Evolutionary conservation across 352 stramenopile genomes (phyloP), one percentile per base, ranked within the genome.

Genomic region (Phytophthora syringae): DNA sequence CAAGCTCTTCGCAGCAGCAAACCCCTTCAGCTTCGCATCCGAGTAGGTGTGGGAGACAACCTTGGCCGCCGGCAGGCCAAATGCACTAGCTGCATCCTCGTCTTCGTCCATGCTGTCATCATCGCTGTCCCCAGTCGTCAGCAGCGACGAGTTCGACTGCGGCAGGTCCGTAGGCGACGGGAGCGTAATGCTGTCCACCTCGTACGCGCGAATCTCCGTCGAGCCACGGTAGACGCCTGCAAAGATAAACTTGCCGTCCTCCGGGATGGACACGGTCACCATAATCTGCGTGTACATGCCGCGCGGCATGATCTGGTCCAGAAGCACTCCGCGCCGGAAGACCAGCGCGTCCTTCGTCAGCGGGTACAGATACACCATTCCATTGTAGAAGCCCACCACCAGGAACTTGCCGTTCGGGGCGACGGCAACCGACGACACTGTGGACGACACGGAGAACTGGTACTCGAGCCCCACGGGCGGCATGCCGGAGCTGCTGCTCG

Each of bases 221-320:
- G 88, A 94, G 10, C 88, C 88, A 21, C 86, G 81, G 51, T 95
- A 94, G 0, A 95, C 86, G 3, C 88, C 88, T 4, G 88, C 88
- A 51, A 95, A 95, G 54, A 94, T 93, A 55, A 94, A 95, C 49
- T 85, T 88, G 45, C 86, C 85, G 49, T 94, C 82, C 3, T 90
- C 77, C 0, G 85, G 85, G 50, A 95, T 73, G 3, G 84, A 69
- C 5, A 95, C 85, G 9, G 83, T 86, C 37, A 95, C 80, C 72
- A 90, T 90, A 7, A 95, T 76, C 70, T 92, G 82, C 11, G 85
- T 95, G 61, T 94, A 93, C 79, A 95, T 90, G 50, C 82, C 85
- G 5, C 85, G 78, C 16, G 87, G 76, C 18, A 86, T 79, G 56
- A 95, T 94, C 48, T 93, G 83, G 64, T 91, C 85, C n/a, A 95